Evolutionary conservation across 2,329 filamentous ascomycete species (phyloP).

Genomic region (Scedosporium apiospermum): DNA sequence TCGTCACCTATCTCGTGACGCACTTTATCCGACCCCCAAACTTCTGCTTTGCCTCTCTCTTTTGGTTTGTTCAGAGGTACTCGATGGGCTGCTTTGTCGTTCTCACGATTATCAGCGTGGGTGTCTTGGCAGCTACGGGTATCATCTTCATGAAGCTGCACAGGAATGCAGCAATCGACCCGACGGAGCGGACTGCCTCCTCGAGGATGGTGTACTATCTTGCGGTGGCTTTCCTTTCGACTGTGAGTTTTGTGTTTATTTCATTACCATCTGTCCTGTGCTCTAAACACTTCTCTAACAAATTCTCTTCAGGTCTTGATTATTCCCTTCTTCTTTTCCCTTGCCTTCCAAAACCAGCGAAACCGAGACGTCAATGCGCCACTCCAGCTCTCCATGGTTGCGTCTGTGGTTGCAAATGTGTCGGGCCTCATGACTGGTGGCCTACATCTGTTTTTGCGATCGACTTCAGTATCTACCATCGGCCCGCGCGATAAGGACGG

Average conservation of each 20-base stretch:
- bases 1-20: constrained; percentile 51
- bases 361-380: constrained; percentile 21
- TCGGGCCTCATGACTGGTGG: constrained; percentile 56
- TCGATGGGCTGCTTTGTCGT: constrained; percentile 47
- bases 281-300: not conserved
- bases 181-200: constrained; percentile 51
- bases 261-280: not conserved
- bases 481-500: constrained; percentile 32
- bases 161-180: constrained; percentile 42
- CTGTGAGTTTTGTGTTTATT: constrained; percentile 31
- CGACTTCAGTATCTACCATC: constrained; percentile 49
- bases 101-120: constrained; percentile 37
- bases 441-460: constrained; percentile 57
- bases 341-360: constrained; percentile 31
- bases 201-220: constrained; percentile 64
- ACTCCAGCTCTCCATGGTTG: constrained; percentile 49
- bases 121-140: constrained; percentile 39
- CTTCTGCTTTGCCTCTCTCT: constrained; percentile 56
- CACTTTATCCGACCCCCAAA: constrained; percentile 44
- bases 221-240: constrained; percentile 43
- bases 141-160: constrained; percentile 49
- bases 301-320: constrained; percentile 37
- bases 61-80: constrained; percentile 57
- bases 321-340: constrained; percentile 53
- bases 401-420: constrained; percentile 55